These are phyloP conservation scores for Chlamydomonas eustigma DNA, from an alignment of 139 green algal genomes.

Conservation along the genomic window DNA sequence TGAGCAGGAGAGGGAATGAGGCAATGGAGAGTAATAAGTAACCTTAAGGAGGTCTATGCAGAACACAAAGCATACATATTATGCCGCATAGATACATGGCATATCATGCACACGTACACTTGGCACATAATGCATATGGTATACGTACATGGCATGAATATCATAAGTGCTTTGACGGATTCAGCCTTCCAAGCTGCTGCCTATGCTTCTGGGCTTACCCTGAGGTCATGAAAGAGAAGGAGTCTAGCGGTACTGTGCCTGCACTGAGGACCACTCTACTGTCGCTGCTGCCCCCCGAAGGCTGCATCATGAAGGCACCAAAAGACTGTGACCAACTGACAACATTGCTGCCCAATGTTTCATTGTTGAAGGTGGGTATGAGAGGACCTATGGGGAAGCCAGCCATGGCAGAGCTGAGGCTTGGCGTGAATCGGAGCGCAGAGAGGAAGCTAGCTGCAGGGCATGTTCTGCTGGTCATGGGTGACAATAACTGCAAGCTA, in stretches of 20 bases:
- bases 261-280: background rate
- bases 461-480: background rate
- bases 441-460: background rate
- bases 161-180: too few species aligned
- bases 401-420: background rate
- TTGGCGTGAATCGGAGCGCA: background rate
- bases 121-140: too few species aligned
- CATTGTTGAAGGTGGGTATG: constrained; percentile 5
- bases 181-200: too few species aligned
- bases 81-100: too few species aligned
- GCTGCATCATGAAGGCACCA: constrained; percentile 9
- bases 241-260: background rate
- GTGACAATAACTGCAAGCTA: too few species aligned
- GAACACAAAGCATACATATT: too few species aligned
- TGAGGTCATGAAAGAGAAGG: background rate
- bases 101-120: too few species aligned
- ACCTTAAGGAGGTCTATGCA: too few species aligned
- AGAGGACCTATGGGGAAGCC: background rate
- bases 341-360: background rate
- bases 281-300: background rate
- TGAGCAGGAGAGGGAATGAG: too few species aligned
- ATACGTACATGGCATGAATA: too few species aligned
- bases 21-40: too few species aligned
- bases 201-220: too few species aligned
- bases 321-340: constrained; percentile 15